A percentile compares a stretch with the other conserved stretches of the same genome.
phyloP scores from a whole-genome alignment of 1,284 basidiomycete species.

The Cronartium quercuum region DNA sequence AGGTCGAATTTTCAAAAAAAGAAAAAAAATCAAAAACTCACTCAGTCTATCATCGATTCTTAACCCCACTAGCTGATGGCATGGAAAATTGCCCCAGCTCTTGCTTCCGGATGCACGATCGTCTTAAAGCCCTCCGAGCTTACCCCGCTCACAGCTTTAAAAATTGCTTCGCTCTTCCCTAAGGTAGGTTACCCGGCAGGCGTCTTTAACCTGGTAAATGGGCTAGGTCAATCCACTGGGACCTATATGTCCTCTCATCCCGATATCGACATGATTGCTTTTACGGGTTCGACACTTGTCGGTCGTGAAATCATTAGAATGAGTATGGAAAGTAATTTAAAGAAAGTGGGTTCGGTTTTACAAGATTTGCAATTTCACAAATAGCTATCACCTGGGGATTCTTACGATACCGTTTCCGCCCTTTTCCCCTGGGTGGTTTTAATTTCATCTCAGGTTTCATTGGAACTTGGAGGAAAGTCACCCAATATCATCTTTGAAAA shows the following conservation, averaged over 20 bases:
- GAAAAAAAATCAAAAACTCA: neutral
- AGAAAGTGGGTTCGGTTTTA: slow-evolving; percentile 34
- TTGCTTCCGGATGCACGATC: slow-evolving; percentile 46
- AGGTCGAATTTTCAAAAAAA: slow-evolving; percentile 6
- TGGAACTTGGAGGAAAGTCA: slow-evolving; percentile 46
- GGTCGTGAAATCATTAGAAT: slow-evolving; percentile 20
- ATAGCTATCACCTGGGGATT: neutral
- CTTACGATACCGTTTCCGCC: slow-evolving; percentile 44
- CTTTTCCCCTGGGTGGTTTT: slow-evolving; percentile 42
- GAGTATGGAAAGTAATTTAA: slow-evolving; percentile 32
- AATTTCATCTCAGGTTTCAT: slow-evolving; percentile 42
- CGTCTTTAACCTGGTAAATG: slow-evolving; percentile 47
- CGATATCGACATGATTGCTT: slow-evolving; percentile 43
- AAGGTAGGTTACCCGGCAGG: slow-evolving; percentile 46
- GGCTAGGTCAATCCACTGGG: slow-evolving; percentile 46
- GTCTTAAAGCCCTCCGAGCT: slow-evolving; percentile 48
- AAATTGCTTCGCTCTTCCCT: slow-evolving; percentile 43
- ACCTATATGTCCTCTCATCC: slow-evolving; percentile 47
- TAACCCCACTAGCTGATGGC: slow-evolving; percentile 28
- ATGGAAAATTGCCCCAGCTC: slow-evolving; percentile 48
- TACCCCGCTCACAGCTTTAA: slow-evolving; percentile 44
- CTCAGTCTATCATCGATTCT: neutral
- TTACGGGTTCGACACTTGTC: slow-evolving; percentile 38
- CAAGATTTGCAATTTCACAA: neutral
- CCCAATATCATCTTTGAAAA: slow-evolving; percentile 42